Evolutionary conservation across 2,329 filamentous ascomycete genomes (phyloP).

Genomic region (Pseudogymnoascus sp.): DNA sequence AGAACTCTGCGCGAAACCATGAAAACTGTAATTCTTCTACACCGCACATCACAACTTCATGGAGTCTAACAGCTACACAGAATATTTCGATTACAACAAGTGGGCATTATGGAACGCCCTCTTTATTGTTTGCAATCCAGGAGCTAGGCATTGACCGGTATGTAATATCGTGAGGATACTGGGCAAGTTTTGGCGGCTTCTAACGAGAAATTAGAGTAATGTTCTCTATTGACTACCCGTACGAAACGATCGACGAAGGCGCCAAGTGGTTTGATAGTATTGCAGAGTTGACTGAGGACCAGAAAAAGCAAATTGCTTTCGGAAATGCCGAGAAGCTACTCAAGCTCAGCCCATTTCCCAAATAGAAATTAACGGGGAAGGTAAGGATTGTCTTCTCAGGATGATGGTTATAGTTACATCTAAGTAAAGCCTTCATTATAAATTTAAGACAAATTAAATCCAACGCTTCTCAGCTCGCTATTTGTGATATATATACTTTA

Average conservation of each 20-base stretch:
- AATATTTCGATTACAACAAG: slow-evolving; percentile 51
- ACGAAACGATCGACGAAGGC: slow-evolving; percentile 36
- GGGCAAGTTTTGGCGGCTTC: not conserved
- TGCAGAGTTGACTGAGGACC: slow-evolving; percentile 29
- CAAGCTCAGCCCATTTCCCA: slow-evolving; percentile 18
- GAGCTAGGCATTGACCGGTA: slow-evolving; percentile 37
- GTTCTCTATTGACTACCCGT: slow-evolving; percentile 47
- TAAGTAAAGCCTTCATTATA: not conserved
- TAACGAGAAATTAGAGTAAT: slow-evolving; percentile 30
- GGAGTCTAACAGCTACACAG: slow-evolving; percentile 21
- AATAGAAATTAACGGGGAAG: not conserved
- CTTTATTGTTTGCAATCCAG: slow-evolving; percentile 40
- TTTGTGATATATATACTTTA: not conserved
- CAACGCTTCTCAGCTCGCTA: not conserved
- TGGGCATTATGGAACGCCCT: slow-evolving; percentile 46
- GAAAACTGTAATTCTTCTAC: not conserved
- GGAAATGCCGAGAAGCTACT: slow-evolving; percentile 38
- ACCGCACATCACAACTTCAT: not conserved
- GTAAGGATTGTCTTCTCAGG: not conserved
- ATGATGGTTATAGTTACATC: not conserved
- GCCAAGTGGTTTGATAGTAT: slow-evolving; percentile 36
- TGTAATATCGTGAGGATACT: not conserved
- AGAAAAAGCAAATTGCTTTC: slow-evolving; percentile 32
- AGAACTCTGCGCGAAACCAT: not conserved
- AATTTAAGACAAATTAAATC: not conserved